phyloP scores from a whole-genome alignment of 2,329 filamentous ascomycete species.

The Claviceps spartinae region DNA sequence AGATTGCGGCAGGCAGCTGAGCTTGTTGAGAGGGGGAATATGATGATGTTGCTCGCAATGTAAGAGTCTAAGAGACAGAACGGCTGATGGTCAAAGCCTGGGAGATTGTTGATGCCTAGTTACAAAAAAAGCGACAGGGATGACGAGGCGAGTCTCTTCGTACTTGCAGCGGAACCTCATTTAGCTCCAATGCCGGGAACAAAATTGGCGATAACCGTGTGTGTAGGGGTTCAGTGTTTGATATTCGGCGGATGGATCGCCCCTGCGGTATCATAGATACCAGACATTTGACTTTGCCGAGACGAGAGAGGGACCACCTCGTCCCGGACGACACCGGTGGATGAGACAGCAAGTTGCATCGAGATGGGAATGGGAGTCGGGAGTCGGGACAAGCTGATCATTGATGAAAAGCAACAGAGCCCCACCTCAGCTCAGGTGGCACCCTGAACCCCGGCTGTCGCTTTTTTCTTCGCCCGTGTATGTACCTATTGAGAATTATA shows the following conservation, averaged over 20 bases:
- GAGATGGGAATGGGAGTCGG: too few relatives aligned
- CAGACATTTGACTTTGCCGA: too few relatives aligned
- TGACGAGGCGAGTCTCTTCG: conserved; percentile 2
- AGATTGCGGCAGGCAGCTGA: background rate
- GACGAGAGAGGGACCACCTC: too few relatives aligned
- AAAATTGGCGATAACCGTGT: background rate
- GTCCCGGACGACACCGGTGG: too few relatives aligned
- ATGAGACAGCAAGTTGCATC: too few relatives aligned
- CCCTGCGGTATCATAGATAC: background rate
- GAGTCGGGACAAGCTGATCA: too few relatives aligned
- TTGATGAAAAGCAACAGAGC: too few relatives aligned
- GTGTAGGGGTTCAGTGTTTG: background rate
- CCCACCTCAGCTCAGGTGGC: too few relatives aligned
- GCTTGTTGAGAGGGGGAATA: background rate
- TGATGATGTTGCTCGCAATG: background rate
- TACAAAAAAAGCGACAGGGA: background rate
- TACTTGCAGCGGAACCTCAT: background rate
- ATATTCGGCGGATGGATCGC: background rate
- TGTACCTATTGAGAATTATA: too few relatives aligned
- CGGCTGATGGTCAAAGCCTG: background rate
- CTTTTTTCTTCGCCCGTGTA: too few relatives aligned
- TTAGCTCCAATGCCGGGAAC: background rate
- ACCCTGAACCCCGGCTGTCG: too few relatives aligned
- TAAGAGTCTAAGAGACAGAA: background rate
- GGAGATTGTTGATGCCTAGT: background rate